Evolutionary conservation across 2,329 filamentous ascomycete species (phyloP).

Genomic region (Calonectria hawksworthii): DNA sequence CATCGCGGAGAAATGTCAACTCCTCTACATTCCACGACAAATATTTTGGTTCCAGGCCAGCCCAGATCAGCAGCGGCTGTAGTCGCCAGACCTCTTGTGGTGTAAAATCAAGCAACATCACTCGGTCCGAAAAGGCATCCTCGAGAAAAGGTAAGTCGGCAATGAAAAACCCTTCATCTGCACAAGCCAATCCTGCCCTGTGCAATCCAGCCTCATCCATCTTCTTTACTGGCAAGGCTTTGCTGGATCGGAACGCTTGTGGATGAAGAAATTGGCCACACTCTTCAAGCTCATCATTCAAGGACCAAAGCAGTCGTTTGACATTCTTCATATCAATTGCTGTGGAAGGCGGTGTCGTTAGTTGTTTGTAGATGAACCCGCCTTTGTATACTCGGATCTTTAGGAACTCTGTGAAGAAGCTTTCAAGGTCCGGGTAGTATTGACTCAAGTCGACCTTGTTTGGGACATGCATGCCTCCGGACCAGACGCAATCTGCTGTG

Average conservation of each 20-base stretch:
- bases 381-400: slow-evolving; percentile 28
- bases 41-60: slow-evolving; percentile 36
- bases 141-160: slow-evolving; percentile 35
- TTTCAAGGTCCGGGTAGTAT: slow-evolving; percentile 34
- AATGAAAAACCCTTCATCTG: slow-evolving; percentile 37
- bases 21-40: slow-evolving; percentile 38
- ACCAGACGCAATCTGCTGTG: slow-evolving; percentile 36
- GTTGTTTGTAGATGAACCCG: slow-evolving; percentile 31
- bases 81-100: slow-evolving; percentile 39
- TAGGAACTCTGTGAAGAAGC: slow-evolving; percentile 38
- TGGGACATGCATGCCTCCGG: slow-evolving; percentile 34
- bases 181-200: slow-evolving; percentile 32
- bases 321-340: not conserved
- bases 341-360: slow-evolving; percentile 20
- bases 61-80: slow-evolving; percentile 36
- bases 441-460: slow-evolving; percentile 36
- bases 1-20: not conserved
- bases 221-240: slow-evolving; percentile 30
- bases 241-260: slow-evolving; percentile 19
- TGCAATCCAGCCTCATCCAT: not conserved
- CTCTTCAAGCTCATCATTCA: slow-evolving; percentile 35
- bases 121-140: slow-evolving; percentile 25
- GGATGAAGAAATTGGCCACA: slow-evolving; percentile 37
- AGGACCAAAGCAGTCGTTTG: slow-evolving; percentile 29
- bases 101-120: slow-evolving; percentile 39